phyloP scores from a whole-genome alignment of 78 protist genomes.

The Parvularia atlantis region DNA sequence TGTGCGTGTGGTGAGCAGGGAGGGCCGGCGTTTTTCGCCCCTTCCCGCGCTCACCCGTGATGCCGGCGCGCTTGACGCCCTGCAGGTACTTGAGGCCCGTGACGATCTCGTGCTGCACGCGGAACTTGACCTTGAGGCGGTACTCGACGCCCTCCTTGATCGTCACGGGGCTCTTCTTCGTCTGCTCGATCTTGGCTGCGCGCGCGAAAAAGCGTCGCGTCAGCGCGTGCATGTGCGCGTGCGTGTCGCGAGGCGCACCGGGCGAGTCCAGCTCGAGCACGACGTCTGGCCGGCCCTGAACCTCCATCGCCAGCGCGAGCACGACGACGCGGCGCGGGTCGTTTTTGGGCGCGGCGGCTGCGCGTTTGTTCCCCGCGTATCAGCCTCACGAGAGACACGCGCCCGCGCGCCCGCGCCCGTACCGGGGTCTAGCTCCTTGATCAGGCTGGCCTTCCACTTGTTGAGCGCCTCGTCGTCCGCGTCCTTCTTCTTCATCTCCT shows the following conservation, averaged over 20 bases:
- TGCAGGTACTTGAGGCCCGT: constrained; percentile 63
- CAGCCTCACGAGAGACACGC: not conserved
- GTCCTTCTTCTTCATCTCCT: constrained; percentile 8
- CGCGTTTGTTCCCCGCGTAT: too few relatives aligned
- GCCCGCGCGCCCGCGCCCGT: not conserved
- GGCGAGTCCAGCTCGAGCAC: constrained; percentile 6
- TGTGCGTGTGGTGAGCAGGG: too few relatives aligned
- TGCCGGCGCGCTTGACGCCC: constrained; percentile 45
- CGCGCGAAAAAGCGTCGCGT: not conserved
- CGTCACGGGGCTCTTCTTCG: constrained; percentile 42
- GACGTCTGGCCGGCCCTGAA: not conserved
- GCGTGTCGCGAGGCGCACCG: not conserved
- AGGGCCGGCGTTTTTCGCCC: too few relatives aligned
- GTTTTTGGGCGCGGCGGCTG: too few relatives aligned
- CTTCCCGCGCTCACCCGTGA: constrained; percentile 15
- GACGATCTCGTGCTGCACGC: constrained; percentile 63
- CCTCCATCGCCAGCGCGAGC: not conserved
- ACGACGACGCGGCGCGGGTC: constrained; percentile 4
- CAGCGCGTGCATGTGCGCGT: not conserved
- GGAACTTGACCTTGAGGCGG: constrained; percentile 46
- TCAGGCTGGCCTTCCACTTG: constrained; percentile 13
- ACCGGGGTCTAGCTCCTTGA: too few relatives aligned
- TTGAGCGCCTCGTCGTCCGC: constrained; percentile 13
- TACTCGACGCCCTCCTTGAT: constrained; percentile 58
- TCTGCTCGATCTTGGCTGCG: not conserved